Percentiles rank a stretch among this genome's conserved stretches.
These are phyloP conservation scores for Zasmidium cellare DNA, from an alignment of 2,329 filamentous ascomycete genomes.

Conservation along the genomic window DNA sequence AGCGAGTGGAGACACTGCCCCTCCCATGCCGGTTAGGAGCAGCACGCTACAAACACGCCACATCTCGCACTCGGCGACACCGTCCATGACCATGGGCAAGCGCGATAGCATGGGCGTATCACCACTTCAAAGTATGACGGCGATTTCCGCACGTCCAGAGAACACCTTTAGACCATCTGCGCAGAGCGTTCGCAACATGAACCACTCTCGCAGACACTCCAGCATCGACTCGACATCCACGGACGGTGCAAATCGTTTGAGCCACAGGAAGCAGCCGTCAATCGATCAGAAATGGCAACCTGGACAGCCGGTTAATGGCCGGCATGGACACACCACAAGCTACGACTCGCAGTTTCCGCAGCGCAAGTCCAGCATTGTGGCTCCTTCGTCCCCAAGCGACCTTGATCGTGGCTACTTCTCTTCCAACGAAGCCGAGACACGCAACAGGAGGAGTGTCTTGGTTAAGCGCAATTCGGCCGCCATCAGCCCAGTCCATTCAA, in stretches of 20 bases:
- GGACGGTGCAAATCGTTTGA: constrained; percentile 27
- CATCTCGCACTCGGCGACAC: constrained; percentile 20
- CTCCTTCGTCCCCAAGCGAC: constrained; percentile 50
- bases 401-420: constrained; percentile 92
- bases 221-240: constrained; percentile 70
- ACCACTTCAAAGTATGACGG: constrained; percentile 33
- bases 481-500: constrained; percentile 44
- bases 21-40: constrained; percentile 8
- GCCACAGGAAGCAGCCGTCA: constrained; percentile 58
- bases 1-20: constrained; percentile 16
- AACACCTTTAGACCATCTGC: constrained; percentile 35
- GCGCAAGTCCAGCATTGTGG: constrained; percentile 34
- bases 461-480: constrained; percentile 60
- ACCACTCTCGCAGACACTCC: constrained; percentile 84
- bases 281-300: constrained; percentile 58
- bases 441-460: constrained; percentile 60
- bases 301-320: constrained; percentile 23
- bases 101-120: constrained; percentile 29
- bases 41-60: constrained; percentile 13
- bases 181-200: constrained; percentile 50
- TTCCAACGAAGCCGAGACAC: constrained; percentile 73
- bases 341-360: constrained; percentile 23
- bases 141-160: constrained; percentile 32
- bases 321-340: constrained; percentile 25
- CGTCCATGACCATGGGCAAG: constrained; percentile 41